These are phyloP conservation scores for Spathaspora sp. DNA, from an alignment of 805 yeast species.

Conservation along the genomic window DNA sequence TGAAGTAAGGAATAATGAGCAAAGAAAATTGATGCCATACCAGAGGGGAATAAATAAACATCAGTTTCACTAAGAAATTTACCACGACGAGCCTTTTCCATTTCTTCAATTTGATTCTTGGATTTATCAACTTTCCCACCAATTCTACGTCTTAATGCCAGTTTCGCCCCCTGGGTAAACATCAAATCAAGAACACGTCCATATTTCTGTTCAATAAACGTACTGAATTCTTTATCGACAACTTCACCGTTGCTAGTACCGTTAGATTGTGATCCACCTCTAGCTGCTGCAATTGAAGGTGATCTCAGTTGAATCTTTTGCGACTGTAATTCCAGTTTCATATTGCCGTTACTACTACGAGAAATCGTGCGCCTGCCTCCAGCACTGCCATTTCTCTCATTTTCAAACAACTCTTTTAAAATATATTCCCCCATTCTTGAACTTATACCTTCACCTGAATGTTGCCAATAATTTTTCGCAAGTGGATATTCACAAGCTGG, in stretches of 20 bases:
- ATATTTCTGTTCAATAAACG: slow-evolving; percentile 82
- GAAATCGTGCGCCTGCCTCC: slow-evolving; percentile 2
- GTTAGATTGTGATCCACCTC: slow-evolving; percentile 13
- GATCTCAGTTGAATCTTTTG: slow-evolving; percentile 27
- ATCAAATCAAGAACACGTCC: slow-evolving; percentile 84
- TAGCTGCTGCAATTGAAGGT: slow-evolving; percentile 28
- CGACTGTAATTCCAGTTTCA: slow-evolving; percentile 34
- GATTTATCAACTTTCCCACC: slow-evolving; percentile 56
- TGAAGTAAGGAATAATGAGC: slow-evolving; percentile 62
- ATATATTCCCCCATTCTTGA: slow-evolving; percentile 87
- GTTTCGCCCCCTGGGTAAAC: slow-evolving; percentile 72
- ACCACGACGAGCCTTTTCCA: slow-evolving; percentile 25
- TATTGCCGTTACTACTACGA: slow-evolving; percentile 7
- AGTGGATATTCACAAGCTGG: slow-evolving; percentile 54
- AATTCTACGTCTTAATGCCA: slow-evolving; percentile 70
- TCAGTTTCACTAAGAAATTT: slow-evolving; percentile 48
- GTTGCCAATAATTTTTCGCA: slow-evolving; percentile 94
- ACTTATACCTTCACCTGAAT: slow-evolving; percentile 94
- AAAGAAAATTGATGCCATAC: slow-evolving; percentile 88
- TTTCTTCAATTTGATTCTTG: slow-evolving; percentile 21
- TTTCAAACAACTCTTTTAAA: slow-evolving; percentile 50
- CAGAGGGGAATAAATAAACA: slow-evolving; percentile 82
- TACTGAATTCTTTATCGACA: slow-evolving; percentile 51
- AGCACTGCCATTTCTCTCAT: slow-evolving; percentile 10
- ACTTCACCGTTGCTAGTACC: slow-evolving; percentile 14